A percentile compares a stretch with the other conserved stretches of the same genome.
These are phyloP conservation scores for Yamadazyma insecticola DNA, from an alignment of 805 yeast genomes.

Conservation along the genomic window DNA sequence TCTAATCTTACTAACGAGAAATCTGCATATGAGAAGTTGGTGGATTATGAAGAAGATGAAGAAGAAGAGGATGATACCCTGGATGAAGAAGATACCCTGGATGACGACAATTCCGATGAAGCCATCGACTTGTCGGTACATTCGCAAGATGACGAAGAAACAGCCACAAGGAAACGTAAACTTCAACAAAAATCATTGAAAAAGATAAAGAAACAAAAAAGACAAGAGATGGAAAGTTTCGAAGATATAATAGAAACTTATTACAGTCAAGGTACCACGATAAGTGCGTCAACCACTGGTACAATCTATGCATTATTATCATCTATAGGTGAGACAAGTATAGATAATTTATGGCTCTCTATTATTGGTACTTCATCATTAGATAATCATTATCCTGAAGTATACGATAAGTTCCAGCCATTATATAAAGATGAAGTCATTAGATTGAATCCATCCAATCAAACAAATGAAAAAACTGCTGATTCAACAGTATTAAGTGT, in stretches of 20 bases:
- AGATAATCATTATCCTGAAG: conserved; percentile 66
- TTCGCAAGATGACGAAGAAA: conserved; percentile 23
- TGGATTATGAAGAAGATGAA: conserved; percentile 37
- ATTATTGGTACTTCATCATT: conserved; percentile 85
- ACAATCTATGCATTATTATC: conserved; percentile 78
- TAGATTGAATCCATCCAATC: conserved; percentile 49
- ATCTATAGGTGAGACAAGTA: conserved; percentile 73
- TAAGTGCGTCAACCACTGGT: conserved; percentile 69
- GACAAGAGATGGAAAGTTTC: conserved; percentile 35
- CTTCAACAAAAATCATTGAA: conserved; percentile 22
- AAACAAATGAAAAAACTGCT: conserved; percentile 26
- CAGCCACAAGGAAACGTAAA: conserved; percentile 21
- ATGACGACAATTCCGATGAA: conserved; percentile 24
- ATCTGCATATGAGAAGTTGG: conserved; percentile 55
- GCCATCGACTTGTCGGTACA: conserved; percentile 19
- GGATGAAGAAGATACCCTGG: conserved; percentile 31
- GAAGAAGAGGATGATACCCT: conserved; percentile 26
- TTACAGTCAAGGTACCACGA: conserved; percentile 78
- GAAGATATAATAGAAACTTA: conserved; percentile 66
- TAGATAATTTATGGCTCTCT: conserved; percentile 75
- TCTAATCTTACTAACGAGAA: conserved; percentile 52
- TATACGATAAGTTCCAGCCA: conserved; percentile 70
- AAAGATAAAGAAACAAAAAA: conserved; percentile 35
- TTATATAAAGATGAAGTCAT: conserved; percentile 77
- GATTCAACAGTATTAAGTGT: conserved; percentile 48